phyloP scores from a whole-genome alignment of 805 yeast genomes.

The Metschnikowia colocasiae region DNA sequence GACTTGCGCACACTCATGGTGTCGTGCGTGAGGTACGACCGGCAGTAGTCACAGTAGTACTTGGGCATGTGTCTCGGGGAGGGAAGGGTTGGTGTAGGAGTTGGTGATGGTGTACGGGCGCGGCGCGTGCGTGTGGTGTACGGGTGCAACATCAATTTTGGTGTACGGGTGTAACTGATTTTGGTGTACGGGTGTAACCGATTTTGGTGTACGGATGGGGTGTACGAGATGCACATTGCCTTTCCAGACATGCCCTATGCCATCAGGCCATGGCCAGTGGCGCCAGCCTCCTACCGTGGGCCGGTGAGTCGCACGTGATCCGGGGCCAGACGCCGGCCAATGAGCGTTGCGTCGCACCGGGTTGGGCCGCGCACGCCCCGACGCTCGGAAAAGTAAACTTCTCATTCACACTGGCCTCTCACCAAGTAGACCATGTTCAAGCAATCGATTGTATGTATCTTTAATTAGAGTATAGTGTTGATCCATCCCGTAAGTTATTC shows the following conservation, averaged over 20 bases:
- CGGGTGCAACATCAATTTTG: no score
- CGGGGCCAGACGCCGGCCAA: background rate
- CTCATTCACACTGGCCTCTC: background rate
- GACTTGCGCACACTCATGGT: conserved; percentile 81
- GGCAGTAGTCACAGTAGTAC: conserved; percentile 83
- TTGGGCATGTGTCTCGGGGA: conserved; percentile 47
- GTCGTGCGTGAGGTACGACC: conserved; percentile 80
- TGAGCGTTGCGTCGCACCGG: conserved; percentile 1
- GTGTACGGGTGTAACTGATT: background rate
- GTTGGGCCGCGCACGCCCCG: conserved; percentile 19
- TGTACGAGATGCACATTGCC: background rate
- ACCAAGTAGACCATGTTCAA: conserved; percentile 29
- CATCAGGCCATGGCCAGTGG: no score
- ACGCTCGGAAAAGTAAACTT: conserved; percentile 16
- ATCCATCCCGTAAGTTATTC: no score
- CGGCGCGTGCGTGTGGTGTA: background rate
- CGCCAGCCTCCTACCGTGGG: no score
- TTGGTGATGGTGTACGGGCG: background rate
- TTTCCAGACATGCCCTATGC: no score
- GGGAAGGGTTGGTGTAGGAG: background rate
- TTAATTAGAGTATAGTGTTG: no score
- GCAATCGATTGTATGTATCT: conserved; percentile 40
- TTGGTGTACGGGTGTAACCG: background rate
- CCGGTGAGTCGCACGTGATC: conserved; percentile 7
- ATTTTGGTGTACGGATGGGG: background rate